These are phyloP conservation scores for Helianthus tuberosus DNA, from an alignment of 129 eudicot genomes.

Conservation along the genomic window DNA sequence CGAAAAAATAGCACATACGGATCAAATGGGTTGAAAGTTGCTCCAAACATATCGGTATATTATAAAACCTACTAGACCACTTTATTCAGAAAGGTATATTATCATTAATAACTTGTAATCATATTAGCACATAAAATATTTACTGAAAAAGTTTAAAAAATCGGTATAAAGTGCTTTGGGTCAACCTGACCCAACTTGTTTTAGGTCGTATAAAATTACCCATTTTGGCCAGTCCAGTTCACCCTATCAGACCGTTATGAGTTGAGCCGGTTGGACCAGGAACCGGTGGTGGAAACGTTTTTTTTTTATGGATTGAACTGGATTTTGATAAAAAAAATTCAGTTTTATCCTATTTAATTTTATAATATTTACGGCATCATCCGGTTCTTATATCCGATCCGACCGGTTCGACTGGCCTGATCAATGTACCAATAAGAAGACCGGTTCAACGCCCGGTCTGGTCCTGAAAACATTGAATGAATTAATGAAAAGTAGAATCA, in stretches of 20 bases:
- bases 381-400: too few species aligned
- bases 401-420: too few species aligned
- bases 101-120: not conserved
- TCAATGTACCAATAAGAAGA: too few species aligned
- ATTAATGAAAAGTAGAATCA: not conserved
- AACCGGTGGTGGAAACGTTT: too few species aligned
- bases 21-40: not conserved
- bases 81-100: not conserved
- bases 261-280: too few species aligned
- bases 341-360: too few species aligned
- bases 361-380: too few species aligned
- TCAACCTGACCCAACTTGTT: not conserved
- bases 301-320: too few species aligned
- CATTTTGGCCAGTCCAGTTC: not conserved
- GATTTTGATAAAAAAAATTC: too few species aligned
- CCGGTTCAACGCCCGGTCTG: too few species aligned
- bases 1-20: conserved; percentile 3
- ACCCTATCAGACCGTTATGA: too few species aligned
- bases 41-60: not conserved
- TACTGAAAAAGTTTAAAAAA: not conserved
- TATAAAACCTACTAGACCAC: not conserved
- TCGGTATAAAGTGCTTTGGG: not conserved
- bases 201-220: not conserved
- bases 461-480: not conserved
- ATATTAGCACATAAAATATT: not conserved